These are phyloP conservation scores for Hanseniaspora meyeri DNA, from an alignment of 805 yeast genomes.

Conservation along the genomic window DNA sequence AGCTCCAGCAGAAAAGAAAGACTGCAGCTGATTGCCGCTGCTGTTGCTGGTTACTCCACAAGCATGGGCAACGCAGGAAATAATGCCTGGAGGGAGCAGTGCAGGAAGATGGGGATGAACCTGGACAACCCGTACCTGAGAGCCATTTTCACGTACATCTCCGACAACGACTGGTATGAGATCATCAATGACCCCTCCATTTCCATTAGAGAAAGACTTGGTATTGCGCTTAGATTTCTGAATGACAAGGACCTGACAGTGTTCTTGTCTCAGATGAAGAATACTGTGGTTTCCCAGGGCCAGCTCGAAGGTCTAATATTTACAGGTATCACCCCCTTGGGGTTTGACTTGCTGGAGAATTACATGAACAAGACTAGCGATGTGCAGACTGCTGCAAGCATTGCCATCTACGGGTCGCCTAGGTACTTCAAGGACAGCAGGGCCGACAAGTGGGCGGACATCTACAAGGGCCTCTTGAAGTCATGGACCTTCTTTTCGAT, in stretches of 20 bases:
- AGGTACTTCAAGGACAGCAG: constrained; percentile 63
- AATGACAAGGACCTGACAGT: constrained; percentile 66
- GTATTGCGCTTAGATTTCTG: constrained; percentile 77
- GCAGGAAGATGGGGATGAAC: constrained; percentile 78
- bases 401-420: constrained; percentile 72
- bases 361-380: constrained; percentile 83
- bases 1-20: constrained; percentile 60
- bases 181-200: constrained; percentile 80
- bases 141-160: constrained; percentile 84
- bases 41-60: constrained; percentile 71
- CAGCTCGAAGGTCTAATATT: constrained; percentile 82
- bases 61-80: constrained; percentile 40
- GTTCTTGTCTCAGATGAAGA: constrained; percentile 58
- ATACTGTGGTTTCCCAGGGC: constrained; percentile 60
- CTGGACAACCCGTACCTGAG: constrained; percentile 79
- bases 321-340: constrained; percentile 83
- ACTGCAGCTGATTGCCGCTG: constrained; percentile 73
- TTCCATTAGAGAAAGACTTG: constrained; percentile 77
- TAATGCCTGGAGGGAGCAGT: constrained; percentile 85
- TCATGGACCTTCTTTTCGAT: constrained; percentile 69
- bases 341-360: constrained; percentile 68
- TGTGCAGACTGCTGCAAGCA: constrained; percentile 79
- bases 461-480: constrained; percentile 56
- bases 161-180: constrained; percentile 94
- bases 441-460: constrained; percentile 66